Evolutionary conservation across 2,329 filamentous ascomycete genomes (phyloP).

Genomic region (Penicillium sp.): DNA sequence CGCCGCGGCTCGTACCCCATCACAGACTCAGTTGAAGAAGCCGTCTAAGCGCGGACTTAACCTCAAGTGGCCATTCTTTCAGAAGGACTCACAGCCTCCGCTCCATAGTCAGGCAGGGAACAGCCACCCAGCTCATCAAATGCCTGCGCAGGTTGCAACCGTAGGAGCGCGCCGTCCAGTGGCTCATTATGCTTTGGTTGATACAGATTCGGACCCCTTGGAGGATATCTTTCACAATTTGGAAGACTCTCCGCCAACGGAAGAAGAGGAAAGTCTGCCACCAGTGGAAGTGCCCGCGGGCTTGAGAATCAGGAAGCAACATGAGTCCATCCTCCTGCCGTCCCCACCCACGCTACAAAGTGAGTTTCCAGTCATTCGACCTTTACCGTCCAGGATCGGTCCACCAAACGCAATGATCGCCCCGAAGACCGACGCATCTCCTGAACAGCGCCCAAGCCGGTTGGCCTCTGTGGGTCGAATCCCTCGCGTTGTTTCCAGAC

Average conservation of each 20-base stretch:
- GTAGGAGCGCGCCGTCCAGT: conserved; percentile 49
- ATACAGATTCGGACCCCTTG: conserved; percentile 48
- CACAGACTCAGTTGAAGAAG: conserved; percentile 24
- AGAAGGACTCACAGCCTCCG: conserved; percentile 44
- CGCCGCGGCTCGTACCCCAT: neutral
- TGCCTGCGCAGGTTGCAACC: conserved; percentile 47
- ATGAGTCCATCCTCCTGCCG: conserved; percentile 47
- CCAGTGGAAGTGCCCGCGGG: conserved; percentile 34
- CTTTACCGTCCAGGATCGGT: conserved; percentile 43
- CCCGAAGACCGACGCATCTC: conserved; percentile 22
- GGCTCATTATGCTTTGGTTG: conserved; percentile 64
- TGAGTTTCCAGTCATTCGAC: conserved; percentile 32
- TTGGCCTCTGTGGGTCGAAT: conserved; percentile 84
- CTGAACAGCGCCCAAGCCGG: conserved; percentile 61
- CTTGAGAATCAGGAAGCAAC: conserved; percentile 39
- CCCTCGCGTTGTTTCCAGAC: conserved; percentile 75
- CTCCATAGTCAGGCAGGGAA: conserved; percentile 28
- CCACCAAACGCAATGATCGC: conserved; percentile 36
- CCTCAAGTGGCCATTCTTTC: conserved; percentile 63
- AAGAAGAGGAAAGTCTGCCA: conserved; percentile 34
- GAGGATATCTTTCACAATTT: conserved; percentile 45
- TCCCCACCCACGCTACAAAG: conserved; percentile 46
- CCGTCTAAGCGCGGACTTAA: conserved; percentile 43
- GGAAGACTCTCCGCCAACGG: conserved; percentile 46
- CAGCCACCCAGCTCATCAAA: conserved; percentile 34